phyloP scores from a whole-genome alignment of 345 rosid genomes.

The Dipteronia dyeriana region DNA sequence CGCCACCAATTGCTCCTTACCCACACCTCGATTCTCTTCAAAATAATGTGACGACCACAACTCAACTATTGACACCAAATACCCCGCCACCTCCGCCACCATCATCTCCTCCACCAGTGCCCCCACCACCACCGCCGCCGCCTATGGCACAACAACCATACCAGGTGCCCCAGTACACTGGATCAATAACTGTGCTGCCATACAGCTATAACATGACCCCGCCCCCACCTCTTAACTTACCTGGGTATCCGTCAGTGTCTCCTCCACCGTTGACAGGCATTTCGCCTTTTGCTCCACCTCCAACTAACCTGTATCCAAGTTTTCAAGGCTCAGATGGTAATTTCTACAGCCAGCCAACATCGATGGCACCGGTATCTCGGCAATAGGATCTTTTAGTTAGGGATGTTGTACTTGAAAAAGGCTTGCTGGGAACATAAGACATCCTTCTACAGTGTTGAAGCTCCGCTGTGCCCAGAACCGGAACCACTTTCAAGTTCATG shows the following conservation, averaged over 20 bases:
- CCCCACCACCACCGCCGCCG: slow-evolving; percentile 39
- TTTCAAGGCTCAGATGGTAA: slow-evolving; percentile 71
- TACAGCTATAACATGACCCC: slow-evolving; percentile 53
- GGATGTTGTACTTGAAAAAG: slow-evolving; percentile 4
- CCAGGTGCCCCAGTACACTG: slow-evolving; percentile 56
- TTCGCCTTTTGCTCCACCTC: slow-evolving; percentile 40
- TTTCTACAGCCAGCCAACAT: slow-evolving; percentile 58
- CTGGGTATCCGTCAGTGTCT: slow-evolving; percentile 42
- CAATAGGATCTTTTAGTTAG: slow-evolving; percentile 39
- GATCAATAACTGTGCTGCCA: slow-evolving; percentile 48
- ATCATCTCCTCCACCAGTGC: slow-evolving; percentile 50
- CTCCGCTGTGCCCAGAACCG: neutral
- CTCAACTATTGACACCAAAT: slow-evolving; percentile 36
- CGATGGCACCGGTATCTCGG: slow-evolving; percentile 68
- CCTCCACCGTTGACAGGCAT: slow-evolving; percentile 47
- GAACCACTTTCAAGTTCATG: slow-evolving; percentile 12
- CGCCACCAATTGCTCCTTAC: slow-evolving; percentile 30
- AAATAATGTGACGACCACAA: slow-evolving; percentile 24
- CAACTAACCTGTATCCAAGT: slow-evolving; percentile 55
- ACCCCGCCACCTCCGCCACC: slow-evolving; percentile 61
- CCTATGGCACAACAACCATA: slow-evolving; percentile 56
- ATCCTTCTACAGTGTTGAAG: slow-evolving; percentile 3
- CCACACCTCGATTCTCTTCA: slow-evolving; percentile 38
- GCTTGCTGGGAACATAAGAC: neutral
- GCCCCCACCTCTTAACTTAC: slow-evolving; percentile 46